Evolutionary conservation across 306 rosid genomes (phyloP).

Genomic region (Cucurbita argyrosperma): DNA sequence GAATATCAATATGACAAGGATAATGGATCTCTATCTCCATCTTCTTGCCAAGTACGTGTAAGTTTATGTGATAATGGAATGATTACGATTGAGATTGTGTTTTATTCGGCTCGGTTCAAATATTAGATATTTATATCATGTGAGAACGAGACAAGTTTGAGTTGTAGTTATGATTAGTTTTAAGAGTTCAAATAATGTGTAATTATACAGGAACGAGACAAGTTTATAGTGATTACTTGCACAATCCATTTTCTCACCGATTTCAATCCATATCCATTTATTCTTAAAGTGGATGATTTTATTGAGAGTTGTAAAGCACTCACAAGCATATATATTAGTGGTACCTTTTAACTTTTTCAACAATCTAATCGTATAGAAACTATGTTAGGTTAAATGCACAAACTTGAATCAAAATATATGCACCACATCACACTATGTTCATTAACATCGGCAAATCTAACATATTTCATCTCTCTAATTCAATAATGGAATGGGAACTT

Average conservation of each 20-base stretch:
- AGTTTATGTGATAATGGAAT: not conserved
- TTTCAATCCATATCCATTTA: not conserved
- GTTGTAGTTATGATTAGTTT: not conserved
- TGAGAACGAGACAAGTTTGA: not conserved
- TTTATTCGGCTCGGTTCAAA: not conserved
- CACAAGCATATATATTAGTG: not conserved
- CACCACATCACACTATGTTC: not conserved
- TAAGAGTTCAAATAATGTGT: not conserved
- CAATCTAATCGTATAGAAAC: not conserved
- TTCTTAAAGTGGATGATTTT: not conserved
- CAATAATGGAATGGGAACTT: not conserved
- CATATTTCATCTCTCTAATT: not conserved
- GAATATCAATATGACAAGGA: not conserved
- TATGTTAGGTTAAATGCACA: not conserved
- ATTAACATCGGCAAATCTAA: not conserved
- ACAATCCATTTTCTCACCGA: not conserved
- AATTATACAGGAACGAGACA: too few species aligned
- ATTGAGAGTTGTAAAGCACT: not conserved
- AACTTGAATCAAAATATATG: not conserved
- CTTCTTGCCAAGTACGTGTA: not conserved
- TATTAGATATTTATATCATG: not conserved
- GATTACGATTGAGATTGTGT: not conserved
- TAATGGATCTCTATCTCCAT: not conserved
- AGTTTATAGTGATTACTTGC: not conserved
- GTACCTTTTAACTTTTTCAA: not conserved